A percentile compares a stretch with the other conserved stretches of the same genome.
These are phyloP conservation scores for Dictyostelium purpureum DNA, from an alignment of 78 protist species.

Conservation along the genomic window DNA sequence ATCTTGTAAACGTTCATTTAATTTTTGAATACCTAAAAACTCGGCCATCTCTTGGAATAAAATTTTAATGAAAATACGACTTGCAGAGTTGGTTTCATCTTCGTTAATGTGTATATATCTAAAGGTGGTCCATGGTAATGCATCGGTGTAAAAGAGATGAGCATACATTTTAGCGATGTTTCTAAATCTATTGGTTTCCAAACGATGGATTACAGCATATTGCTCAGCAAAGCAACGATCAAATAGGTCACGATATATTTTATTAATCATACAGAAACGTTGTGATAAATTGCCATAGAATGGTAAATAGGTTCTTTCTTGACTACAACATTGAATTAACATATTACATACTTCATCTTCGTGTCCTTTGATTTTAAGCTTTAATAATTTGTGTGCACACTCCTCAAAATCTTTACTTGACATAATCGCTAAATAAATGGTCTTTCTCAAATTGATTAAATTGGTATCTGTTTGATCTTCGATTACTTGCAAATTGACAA, in stretches of 20 bases:
- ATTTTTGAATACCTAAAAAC: slow-evolving; percentile 89
- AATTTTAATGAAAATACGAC: slow-evolving; percentile 97
- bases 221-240: slow-evolving; percentile 78
- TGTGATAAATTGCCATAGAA: slow-evolving; percentile 94
- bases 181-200: slow-evolving; percentile 94
- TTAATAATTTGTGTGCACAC: slow-evolving; percentile 95
- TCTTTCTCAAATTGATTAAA: slow-evolving; percentile 79
- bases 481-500: slow-evolving; percentile 3
- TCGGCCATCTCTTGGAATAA: slow-evolving; percentile 94
- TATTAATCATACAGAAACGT: slow-evolving; percentile 90
- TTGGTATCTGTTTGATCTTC: slow-evolving; percentile 90
- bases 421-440: slow-evolving; percentile 96
- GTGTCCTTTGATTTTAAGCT: slow-evolving; percentile 74
- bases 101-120: slow-evolving; percentile 79
- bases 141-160: slow-evolving; percentile 87
- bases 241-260: slow-evolving; percentile 80
- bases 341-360: slow-evolving; percentile 91
- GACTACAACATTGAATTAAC: slow-evolving; percentile 97
- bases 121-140: slow-evolving; percentile 78
- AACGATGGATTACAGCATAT: slow-evolving; percentile 90
- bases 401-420: slow-evolving; percentile 94
- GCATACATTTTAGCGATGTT: slow-evolving; percentile 88
- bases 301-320: slow-evolving; percentile 91
- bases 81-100: slow-evolving; percentile 93
- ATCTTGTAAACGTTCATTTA: slow-evolving; percentile 82